Conservation (phyloP, 495 filamentous ascomycete genomes). For the Trypethelium eluteriae region DNA sequence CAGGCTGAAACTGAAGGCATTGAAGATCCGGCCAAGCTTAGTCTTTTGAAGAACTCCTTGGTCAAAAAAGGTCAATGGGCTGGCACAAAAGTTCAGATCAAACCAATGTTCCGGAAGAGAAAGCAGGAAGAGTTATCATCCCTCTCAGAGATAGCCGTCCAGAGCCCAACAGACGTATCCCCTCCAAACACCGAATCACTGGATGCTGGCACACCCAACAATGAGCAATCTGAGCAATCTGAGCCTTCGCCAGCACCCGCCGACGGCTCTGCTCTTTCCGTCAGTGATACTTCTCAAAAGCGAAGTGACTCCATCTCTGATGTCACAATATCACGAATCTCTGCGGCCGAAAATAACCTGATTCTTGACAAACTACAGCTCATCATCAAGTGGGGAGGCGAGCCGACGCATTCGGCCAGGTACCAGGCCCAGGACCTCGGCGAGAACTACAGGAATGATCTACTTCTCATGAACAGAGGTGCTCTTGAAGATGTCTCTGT, state of each 20-base stretch:
- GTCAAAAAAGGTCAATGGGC: slow-evolving; percentile 88
- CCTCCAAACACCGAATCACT: not conserved
- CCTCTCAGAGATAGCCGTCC: slow-evolving; percentile 25
- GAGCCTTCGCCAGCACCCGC: not conserved
- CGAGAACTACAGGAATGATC: slow-evolving; percentile 88
- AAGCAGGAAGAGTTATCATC: slow-evolving; percentile 49
- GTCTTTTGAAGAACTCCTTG: slow-evolving; percentile 70
- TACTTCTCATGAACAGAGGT: slow-evolving; percentile 87
- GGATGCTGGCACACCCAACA: not conserved
- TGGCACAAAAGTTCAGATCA: slow-evolving; percentile 97
- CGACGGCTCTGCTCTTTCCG: not conserved
- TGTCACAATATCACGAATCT: slow-evolving; percentile 79
- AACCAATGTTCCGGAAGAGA: slow-evolving; percentile 90
- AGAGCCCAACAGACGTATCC: slow-evolving; percentile 11
- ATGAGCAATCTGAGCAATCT: not conserved
- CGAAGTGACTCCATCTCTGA: slow-evolving; percentile 77
- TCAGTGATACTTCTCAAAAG: slow-evolving; percentile 33
- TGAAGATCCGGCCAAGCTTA: slow-evolving; percentile 83
- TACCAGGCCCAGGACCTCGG: slow-evolving; percentile 94
- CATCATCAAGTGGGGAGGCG: slow-evolving; percentile 98
- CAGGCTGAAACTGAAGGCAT: slow-evolving; percentile 64
- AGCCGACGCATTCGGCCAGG: slow-evolving; percentile 92
- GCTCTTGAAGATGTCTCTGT: slow-evolving; percentile 82
- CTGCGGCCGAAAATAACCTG: slow-evolving; percentile 79
- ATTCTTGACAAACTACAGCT: slow-evolving; percentile 92